phyloP scores from a whole-genome alignment of 805 yeast species.

The Myxozyma monticola region DNA sequence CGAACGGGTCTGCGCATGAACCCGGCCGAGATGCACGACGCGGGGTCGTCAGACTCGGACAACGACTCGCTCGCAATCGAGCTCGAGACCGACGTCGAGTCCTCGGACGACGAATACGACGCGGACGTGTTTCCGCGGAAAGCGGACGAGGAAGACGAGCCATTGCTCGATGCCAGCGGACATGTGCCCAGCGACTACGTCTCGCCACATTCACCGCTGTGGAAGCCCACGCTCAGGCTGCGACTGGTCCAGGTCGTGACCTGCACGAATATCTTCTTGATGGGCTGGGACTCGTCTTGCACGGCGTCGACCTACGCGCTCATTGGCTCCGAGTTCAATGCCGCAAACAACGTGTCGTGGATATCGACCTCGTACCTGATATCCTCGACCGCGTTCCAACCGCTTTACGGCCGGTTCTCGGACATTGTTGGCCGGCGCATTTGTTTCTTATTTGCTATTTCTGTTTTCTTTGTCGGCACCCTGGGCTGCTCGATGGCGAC shows the following conservation, averaged over 20 bases:
- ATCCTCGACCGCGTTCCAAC: slow-evolving; percentile 68
- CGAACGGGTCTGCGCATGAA: slow-evolving; percentile 16
- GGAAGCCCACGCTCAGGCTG: slow-evolving; percentile 30
- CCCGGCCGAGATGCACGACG: slow-evolving; percentile 27
- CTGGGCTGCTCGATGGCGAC: slow-evolving; percentile 32
- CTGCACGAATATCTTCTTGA: slow-evolving; percentile 44
- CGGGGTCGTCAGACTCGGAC: slow-evolving; percentile 24
- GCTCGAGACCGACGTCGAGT: slow-evolving; percentile 28
- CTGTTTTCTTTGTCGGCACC: slow-evolving; percentile 27
- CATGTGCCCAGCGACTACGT: slow-evolving; percentile 26
- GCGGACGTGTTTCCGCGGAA: slow-evolving; percentile 15
- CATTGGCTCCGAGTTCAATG: slow-evolving; percentile 51
- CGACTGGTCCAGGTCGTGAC: slow-evolving; percentile 33
- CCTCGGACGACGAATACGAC: slow-evolving; percentile 14
- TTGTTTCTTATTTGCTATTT: slow-evolving; percentile 40
- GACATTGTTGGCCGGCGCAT: slow-evolving; percentile 47
- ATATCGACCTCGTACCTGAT: slow-evolving; percentile 64
- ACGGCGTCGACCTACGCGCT: slow-evolving; percentile 52
- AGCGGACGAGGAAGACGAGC: slow-evolving; percentile 10
- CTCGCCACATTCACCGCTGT: slow-evolving; percentile 26
- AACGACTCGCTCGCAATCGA: slow-evolving; percentile 31
- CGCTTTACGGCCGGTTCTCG: slow-evolving; percentile 63
- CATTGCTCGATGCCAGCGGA: slow-evolving; percentile 11
- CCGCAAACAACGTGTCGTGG: slow-evolving; percentile 56
- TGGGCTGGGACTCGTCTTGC: slow-evolving; percentile 52